These are phyloP conservation scores for Fusarium falciforme DNA, from an alignment of 2,329 filamentous ascomycete species.

Conservation along the genomic window DNA sequence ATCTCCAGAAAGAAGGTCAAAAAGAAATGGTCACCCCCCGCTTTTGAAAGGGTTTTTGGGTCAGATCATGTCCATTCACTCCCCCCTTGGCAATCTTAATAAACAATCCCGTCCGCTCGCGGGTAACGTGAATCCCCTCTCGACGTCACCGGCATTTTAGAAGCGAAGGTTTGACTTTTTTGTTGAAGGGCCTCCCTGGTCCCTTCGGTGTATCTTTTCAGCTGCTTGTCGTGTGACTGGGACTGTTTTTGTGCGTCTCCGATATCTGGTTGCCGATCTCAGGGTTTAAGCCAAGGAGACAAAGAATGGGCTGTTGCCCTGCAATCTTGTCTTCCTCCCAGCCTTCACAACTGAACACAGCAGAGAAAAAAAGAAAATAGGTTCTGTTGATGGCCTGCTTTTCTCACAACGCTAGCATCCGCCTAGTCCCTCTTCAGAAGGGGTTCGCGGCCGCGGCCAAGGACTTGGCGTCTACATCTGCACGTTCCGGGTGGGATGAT, in stretches of 20 bases:
- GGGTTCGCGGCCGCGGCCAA: neutral
- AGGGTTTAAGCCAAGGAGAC: neutral
- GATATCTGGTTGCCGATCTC: neutral
- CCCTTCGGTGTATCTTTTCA: neutral
- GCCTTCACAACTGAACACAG: neutral
- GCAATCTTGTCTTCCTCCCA: neutral
- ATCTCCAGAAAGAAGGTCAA: conserved; percentile 13
- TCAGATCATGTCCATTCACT: conserved; percentile 28
- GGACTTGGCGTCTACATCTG: conserved; percentile 5
- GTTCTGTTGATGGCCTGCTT: conserved; percentile 8
- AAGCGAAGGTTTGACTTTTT: neutral
- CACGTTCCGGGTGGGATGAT: conserved; percentile 14
- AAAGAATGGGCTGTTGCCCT: neutral
- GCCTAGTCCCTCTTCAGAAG: conserved; percentile 21
- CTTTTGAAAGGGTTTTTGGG: conserved; percentile 11
- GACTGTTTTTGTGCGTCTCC: neutral
- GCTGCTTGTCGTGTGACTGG: conserved; percentile 15
- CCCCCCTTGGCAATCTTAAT: conserved; percentile 30
- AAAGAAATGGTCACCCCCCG: conserved; percentile 20
- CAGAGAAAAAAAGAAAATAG: neutral
- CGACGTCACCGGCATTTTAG: conserved; percentile 14
- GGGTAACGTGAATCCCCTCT: conserved; percentile 3
- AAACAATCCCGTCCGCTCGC: neutral
- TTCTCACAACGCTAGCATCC: conserved; percentile 10
- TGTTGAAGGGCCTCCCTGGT: neutral